Conservation (phyloP, 1,284 basidiomycete species). For the Coriolopsis trogii region DNA sequence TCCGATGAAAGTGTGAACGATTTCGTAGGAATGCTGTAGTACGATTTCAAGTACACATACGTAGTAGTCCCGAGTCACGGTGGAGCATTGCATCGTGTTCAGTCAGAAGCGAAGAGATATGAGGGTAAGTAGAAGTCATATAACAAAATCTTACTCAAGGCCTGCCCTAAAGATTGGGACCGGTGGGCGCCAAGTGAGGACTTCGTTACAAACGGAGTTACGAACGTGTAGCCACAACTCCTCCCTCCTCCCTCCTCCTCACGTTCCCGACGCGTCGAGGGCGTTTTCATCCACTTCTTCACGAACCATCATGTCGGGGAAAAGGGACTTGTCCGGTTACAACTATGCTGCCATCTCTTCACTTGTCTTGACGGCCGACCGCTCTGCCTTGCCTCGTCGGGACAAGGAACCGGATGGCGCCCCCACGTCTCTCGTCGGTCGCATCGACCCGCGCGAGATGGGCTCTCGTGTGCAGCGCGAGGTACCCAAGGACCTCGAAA, state of each 20-base stretch:
- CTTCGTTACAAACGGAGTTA: not conserved
- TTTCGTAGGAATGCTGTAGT: no score
- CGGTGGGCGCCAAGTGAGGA: not conserved
- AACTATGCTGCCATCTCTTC: constrained; percentile 91
- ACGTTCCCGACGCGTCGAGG: constrained; percentile 17
- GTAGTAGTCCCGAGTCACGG: no score
- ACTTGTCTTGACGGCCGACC: constrained; percentile 82
- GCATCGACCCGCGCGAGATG: constrained; percentile 93
- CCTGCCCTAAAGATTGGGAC: not conserved
- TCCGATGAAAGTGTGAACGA: no score
- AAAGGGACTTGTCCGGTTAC: constrained; percentile 83
- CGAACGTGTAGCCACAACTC: not conserved
- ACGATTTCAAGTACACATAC: no score
- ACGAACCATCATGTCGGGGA: constrained; percentile 41
- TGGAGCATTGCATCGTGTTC: no score
- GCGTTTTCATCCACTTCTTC: constrained; percentile 7
- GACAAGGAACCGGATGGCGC: constrained; percentile 97
- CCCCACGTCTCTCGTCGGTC: constrained; percentile 89
- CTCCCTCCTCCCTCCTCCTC: constrained; percentile 1
- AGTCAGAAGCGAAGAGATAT: no score
- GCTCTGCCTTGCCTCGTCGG: constrained; percentile 73
- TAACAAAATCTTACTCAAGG: not conserved
- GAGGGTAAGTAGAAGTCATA: no score
- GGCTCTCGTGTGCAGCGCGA: constrained; percentile 87
- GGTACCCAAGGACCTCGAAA: constrained; percentile 90